Base-by-base conservation (phyloP, 1,284 basidiomycete genomes). In the Sparassis latifolia region DNA sequence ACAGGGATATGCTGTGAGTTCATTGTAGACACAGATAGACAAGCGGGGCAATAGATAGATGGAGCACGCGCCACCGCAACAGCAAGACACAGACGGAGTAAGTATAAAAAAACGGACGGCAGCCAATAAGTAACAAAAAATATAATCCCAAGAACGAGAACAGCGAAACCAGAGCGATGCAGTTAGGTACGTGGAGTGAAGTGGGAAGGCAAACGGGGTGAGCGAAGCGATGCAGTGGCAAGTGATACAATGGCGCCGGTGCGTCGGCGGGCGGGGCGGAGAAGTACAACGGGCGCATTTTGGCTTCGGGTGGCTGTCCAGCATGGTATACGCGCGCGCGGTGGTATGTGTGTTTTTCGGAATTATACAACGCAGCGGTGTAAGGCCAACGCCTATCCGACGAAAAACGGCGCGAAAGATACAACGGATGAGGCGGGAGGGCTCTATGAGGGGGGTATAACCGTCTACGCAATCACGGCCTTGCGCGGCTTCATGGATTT, bases 91-190 rank as follows among this genome's bases (percentile, higher is more conserved):
- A 29, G 38, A 42, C 37, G 30, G 31, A 50, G 37, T 35, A 33
- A 29, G 49, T 45, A 54, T 52, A 58, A 52, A 45, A 50, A 39
- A 33, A 41, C 42, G 50, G 44, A 41, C 20, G 33, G 37, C 38
- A 42, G 52, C 58, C 58, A 64, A 64, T 62, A 64, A 64, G 58
- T 62, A 64, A 58, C 54, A 56, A 58, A 58, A 55, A 58, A 58
- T 54, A 55, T 44, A 48, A 44, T 49, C 20, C 47, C 46, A 47
- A 50, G 47, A 37, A 30, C 32, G 42, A 50, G 43, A 47, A 42
- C 58, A 58, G 56, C 59, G 56, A 61, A 58, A 44, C 57, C 57
- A 51, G 50, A 52, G 55, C 44, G 48, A 48, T 37, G 37, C 40
- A 33, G 37, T 10, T 20, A 46, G 44, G 20, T 20, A 20, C 20